Percentiles rank a stretch among this genome's conserved stretches.
Conservation (phyloP, 768 basidiomycete species). For the Kwoniella europaea region DNA sequence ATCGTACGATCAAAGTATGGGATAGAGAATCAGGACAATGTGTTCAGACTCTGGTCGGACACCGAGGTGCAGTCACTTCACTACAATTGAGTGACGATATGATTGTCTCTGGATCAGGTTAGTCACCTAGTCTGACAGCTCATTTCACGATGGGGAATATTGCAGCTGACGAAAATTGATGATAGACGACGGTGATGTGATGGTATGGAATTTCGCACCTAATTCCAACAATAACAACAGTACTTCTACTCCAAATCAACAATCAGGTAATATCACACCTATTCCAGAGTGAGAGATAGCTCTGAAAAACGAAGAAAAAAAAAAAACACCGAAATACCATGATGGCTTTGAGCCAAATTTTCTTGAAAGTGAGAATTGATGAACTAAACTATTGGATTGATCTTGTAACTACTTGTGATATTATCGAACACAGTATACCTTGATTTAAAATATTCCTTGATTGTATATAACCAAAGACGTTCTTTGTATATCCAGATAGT, state of each 20-base stretch:
- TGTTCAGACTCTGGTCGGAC: slow-evolving; percentile 86
- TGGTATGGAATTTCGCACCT: slow-evolving; percentile 71
- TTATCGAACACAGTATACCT: not conserved
- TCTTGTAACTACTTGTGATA: no score
- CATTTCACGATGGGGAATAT: not conserved
- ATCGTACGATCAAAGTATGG: slow-evolving; percentile 75
- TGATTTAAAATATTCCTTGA: not conserved
- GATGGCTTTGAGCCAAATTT: not conserved
- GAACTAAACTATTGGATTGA: no score
- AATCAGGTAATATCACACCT: slow-evolving; percentile 9
- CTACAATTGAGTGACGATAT: slow-evolving; percentile 90
- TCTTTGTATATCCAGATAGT: not conserved
- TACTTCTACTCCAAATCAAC: not conserved
- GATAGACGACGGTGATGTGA: slow-evolving; percentile 81
- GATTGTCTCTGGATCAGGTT: slow-evolving; percentile 83
- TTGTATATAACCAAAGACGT: not conserved
- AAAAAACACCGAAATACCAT: not conserved
- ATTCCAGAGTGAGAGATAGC: slow-evolving; percentile 1
- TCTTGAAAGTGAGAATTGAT: no score
- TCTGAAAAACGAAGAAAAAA: not conserved
- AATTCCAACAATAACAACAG: slow-evolving; percentile 5
- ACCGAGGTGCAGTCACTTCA: slow-evolving; percentile 91
- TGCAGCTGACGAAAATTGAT: slow-evolving; percentile 12
- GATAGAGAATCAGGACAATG: slow-evolving; percentile 85
- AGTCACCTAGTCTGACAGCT: not conserved